These are phyloP conservation scores for Hamamelis virginiana DNA, from an alignment of 164 flowering plant species.

Conservation along the genomic window DNA sequence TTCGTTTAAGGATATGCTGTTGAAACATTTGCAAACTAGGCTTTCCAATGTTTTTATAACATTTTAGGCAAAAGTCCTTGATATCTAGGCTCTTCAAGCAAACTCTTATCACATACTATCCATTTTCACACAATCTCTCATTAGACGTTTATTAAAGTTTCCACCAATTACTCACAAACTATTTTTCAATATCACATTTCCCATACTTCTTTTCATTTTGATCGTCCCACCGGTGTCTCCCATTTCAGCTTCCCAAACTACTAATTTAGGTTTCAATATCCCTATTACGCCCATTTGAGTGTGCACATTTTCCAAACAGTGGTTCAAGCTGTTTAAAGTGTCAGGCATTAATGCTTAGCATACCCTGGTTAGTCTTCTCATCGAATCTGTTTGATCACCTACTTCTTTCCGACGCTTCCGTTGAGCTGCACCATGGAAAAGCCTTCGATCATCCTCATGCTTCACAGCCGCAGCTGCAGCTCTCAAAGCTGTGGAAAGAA, in stretches of 20 bases:
- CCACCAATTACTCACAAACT: not conserved
- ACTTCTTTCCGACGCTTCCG: constrained; percentile 84
- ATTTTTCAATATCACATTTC: not conserved
- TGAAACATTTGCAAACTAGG: too few relatives aligned
- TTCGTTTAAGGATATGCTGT: too few relatives aligned
- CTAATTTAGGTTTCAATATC: not conserved
- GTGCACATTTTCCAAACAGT: not conserved
- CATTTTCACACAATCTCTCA: too few relatives aligned
- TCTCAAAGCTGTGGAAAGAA: constrained; percentile 65
- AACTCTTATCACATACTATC: too few relatives aligned
- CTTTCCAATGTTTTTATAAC: too few relatives aligned
- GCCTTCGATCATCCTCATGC: constrained; percentile 84
- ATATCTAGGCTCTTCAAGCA: too few relatives aligned
- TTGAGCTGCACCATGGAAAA: constrained; percentile 79
- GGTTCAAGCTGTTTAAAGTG: not conserved
- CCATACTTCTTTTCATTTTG: not conserved
- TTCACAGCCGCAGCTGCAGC: constrained; percentile 92
- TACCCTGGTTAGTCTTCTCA: constrained; percentile 67
- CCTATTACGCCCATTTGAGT: not conserved
- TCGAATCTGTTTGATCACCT: constrained; percentile 55
- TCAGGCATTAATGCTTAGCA: not conserved
- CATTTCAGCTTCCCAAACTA: too few relatives aligned
- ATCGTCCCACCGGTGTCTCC: not conserved
- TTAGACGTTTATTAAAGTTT: too few relatives aligned
- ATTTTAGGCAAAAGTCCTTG: too few relatives aligned